Percentiles rank a stretch among this genome's conserved stretches.
phyloP scores from a whole-genome alignment of 1,284 basidiomycete genomes.

The Lignosus rhinocerotis region DNA sequence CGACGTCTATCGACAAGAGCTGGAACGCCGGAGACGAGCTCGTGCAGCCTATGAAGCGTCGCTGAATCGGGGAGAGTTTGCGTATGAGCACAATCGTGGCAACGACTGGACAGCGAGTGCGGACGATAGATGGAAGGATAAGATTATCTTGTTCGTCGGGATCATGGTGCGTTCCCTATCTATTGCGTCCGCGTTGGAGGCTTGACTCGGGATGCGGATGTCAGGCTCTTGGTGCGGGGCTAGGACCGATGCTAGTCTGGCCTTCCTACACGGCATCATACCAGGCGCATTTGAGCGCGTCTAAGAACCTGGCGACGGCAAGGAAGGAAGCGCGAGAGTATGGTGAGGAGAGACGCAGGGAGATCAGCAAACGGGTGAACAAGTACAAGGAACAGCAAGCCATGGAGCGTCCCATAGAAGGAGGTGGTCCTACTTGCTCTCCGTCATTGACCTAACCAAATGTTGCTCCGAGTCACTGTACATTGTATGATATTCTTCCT shows the following conservation, averaged over 20 bases:
- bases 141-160: constrained; percentile 41
- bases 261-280: constrained; percentile 22
- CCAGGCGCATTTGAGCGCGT: constrained; percentile 36
- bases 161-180: constrained; percentile 34
- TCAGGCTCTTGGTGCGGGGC: constrained; percentile 36
- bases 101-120: constrained; percentile 23
- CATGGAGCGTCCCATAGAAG: neutral
- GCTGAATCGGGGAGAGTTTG: neutral
- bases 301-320: constrained; percentile 44
- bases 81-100: constrained; percentile 5
- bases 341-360: constrained; percentile 40
- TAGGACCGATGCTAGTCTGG: constrained; percentile 35
- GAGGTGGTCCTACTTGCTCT: neutral
- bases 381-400: constrained; percentile 28
- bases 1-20: constrained; percentile 40
- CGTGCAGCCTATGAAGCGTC: constrained; percentile 21
- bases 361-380: constrained; percentile 41
- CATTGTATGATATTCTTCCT: no score
- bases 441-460: neutral
- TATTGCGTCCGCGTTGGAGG: neutral
- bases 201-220: neutral
- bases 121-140: constrained; percentile 42
- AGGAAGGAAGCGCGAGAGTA: constrained; percentile 41
- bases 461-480: no score
- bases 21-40: constrained; percentile 38